Conservation (phyloP, 225 moss, liverwort and hornwort genomes). For the Sphagnum tenellum region DNA sequence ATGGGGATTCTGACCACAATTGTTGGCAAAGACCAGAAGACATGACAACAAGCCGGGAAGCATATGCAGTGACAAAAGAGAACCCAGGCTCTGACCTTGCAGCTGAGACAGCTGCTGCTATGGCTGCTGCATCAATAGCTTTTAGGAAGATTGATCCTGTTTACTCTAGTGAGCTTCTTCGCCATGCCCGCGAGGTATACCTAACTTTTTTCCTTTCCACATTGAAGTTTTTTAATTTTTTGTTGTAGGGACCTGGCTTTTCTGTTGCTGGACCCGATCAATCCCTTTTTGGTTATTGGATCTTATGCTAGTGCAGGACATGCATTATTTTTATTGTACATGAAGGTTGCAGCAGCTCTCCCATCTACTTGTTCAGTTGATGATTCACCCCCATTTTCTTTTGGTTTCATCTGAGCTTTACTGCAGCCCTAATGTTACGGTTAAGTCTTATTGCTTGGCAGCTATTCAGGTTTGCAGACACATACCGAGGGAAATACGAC, state of each 20-base stretch:
- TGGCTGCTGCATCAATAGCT: constrained; percentile 21
- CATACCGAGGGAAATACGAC: constrained; percentile 24
- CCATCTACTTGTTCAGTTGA: neutral
- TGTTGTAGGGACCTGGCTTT: too few species aligned
- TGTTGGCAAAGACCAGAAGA: constrained; percentile 29
- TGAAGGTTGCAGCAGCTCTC: neutral
- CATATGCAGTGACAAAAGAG: constrained; percentile 16
- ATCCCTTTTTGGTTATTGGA: neutral
- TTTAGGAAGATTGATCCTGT: constrained; percentile 17
- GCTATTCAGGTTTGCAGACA: constrained; percentile 24
- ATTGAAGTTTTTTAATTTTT: neutral
- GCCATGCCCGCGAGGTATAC: constrained; percentile 20
- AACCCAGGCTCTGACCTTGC: constrained; percentile 24
- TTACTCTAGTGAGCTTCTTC: constrained; percentile 22
- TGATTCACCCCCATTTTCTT: neutral
- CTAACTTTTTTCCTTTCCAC: neutral
- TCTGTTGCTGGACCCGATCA: too few species aligned
- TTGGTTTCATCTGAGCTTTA: neutral
- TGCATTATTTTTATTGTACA: neutral
- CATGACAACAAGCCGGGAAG: constrained; percentile 25
- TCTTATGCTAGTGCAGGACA: neutral
- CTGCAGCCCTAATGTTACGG: neutral
- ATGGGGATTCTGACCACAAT: constrained; percentile 19
- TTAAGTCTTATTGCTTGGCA: constrained; percentile 2
- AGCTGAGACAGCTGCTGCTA: constrained; percentile 21